Conservation (phyloP, 495 filamentous ascomycete genomes). For the Aspergillus asperescens region DNA sequence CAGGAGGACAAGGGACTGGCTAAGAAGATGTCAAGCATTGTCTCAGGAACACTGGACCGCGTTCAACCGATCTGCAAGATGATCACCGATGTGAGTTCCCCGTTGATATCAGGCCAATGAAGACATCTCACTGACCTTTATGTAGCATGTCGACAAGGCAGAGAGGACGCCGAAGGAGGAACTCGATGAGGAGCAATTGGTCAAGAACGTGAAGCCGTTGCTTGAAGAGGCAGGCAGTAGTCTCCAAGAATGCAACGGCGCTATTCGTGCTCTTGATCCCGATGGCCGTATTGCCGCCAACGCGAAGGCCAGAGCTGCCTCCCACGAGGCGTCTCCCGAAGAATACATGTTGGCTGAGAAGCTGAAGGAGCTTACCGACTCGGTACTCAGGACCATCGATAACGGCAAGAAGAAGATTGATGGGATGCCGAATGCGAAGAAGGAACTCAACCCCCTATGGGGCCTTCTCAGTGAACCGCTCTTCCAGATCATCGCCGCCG, state of each 20-base stretch:
- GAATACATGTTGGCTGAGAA: conserved; percentile 80
- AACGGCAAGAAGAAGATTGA: conserved; percentile 78
- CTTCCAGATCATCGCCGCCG: conserved; percentile 89
- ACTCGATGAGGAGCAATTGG: conserved; percentile 84
- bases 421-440: conserved; percentile 91
- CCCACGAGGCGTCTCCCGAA: conserved; percentile 79
- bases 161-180: conserved; percentile 84
- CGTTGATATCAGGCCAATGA: neutral
- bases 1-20: conserved; percentile 72
- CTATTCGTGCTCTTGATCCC: conserved; percentile 85
- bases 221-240: conserved; percentile 80
- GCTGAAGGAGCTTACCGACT: conserved; percentile 67
- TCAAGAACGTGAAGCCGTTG: conserved; percentile 76
- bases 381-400: conserved; percentile 71
- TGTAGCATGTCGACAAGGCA: conserved; percentile 69
- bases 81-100: conserved; percentile 65
- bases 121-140: conserved; percentile 20
- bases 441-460: conserved; percentile 87
- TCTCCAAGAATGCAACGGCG: conserved; percentile 81
- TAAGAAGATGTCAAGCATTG: conserved; percentile 66
- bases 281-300: conserved; percentile 81
- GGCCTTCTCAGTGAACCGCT: conserved; percentile 74
- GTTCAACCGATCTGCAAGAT: conserved; percentile 81
- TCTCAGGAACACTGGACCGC: conserved; percentile 73
- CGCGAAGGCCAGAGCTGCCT: conserved; percentile 74